Percentiles rank a stretch among this genome's conserved stretches.
These are phyloP conservation scores for Strobilomyces dryophilus DNA, from an alignment of 768 basidiomycete species.

Conservation along the genomic window DNA sequence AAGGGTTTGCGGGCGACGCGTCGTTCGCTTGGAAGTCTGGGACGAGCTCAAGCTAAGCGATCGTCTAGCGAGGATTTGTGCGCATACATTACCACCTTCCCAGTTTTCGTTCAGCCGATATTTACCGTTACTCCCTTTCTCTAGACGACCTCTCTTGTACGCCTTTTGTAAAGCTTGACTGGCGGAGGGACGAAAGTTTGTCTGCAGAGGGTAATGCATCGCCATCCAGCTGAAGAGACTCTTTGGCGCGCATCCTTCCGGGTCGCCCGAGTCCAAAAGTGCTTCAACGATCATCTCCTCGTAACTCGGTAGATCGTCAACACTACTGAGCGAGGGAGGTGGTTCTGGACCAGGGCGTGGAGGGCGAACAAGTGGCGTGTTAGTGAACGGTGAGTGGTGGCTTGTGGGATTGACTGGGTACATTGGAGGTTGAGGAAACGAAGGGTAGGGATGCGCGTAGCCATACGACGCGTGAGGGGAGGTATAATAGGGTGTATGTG, in stretches of 20 bases:
- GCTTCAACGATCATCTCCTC: conserved; percentile 92
- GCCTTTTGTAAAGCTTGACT: conserved; percentile 89
- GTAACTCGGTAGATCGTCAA: conserved; percentile 75
- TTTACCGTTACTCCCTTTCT: conserved; percentile 68
- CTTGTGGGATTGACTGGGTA: conserved; percentile 28
- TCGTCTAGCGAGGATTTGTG: background rate
- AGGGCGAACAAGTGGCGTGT: conserved; percentile 32
- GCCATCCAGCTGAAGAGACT: conserved; percentile 84
- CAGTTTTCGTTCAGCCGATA: conserved; percentile 73
- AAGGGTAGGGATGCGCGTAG: conserved; percentile 37
- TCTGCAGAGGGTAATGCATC: conserved; percentile 73
- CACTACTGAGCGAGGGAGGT: conserved; percentile 17
- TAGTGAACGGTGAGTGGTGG: conserved; percentile 33
- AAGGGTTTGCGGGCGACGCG: conserved; percentile 68
- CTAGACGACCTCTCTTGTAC: conserved; percentile 73
- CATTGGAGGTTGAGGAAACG: conserved; percentile 32
- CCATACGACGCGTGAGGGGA: conserved; percentile 34
- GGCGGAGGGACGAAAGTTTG: conserved; percentile 87
- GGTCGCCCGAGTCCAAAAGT: conserved; percentile 57
- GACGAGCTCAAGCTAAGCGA: conserved; percentile 6
- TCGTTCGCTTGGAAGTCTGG: conserved; percentile 73
- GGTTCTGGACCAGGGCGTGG: conserved; percentile 30
- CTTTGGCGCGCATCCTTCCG: conserved; percentile 81
- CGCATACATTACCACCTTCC: conserved; percentile 77
- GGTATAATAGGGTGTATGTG: conserved; percentile 64